A percentile compares a stretch with the other conserved stretches of the same genome.
These are phyloP conservation scores for Rubroboletus pulcherrimus DNA, from an alignment of 768 basidiomycete genomes.

Conservation along the genomic window DNA sequence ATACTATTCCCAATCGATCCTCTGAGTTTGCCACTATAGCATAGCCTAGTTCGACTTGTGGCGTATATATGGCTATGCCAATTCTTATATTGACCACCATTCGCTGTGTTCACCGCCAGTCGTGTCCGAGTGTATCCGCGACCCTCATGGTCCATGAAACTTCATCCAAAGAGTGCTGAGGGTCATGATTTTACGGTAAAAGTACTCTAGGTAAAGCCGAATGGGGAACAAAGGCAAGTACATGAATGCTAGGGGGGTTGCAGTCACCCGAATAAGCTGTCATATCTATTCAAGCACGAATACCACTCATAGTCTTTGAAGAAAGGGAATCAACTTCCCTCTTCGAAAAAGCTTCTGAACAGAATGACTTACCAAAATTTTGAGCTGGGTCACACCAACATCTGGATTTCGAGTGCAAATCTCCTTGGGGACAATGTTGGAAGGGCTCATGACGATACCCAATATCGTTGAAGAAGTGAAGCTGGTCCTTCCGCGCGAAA, in stretches of 20 bases:
- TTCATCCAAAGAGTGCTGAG: background rate
- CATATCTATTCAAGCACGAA: constrained; percentile 80
- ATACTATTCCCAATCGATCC: constrained; percentile 90
- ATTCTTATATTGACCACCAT: background rate
- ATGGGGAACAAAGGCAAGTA: background rate
- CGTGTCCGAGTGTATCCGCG: constrained; percentile 2
- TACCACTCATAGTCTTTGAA: constrained; percentile 76
- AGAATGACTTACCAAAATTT: constrained; percentile 54
- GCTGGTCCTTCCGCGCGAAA: constrained; percentile 67
- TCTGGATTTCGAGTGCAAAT: constrained; percentile 51
- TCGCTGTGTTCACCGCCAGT: background rate
- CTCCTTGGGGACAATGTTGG: constrained; percentile 67
- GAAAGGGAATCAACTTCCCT: constrained; percentile 4
- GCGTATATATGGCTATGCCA: background rate
- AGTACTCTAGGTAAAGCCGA: background rate
- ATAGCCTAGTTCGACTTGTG: background rate
- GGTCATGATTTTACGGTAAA: background rate
- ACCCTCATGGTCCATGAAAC: background rate
- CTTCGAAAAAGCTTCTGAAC: background rate
- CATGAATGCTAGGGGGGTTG: background rate
- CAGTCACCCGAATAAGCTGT: constrained; percentile 46
- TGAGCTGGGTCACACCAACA: constrained; percentile 72
- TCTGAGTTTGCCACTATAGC: constrained; percentile 36
- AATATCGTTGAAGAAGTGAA: constrained; percentile 83
- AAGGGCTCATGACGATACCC: constrained; percentile 81